Base-by-base conservation (phyloP, 441 rosid genomes). In the Populus hybrid region DNA sequence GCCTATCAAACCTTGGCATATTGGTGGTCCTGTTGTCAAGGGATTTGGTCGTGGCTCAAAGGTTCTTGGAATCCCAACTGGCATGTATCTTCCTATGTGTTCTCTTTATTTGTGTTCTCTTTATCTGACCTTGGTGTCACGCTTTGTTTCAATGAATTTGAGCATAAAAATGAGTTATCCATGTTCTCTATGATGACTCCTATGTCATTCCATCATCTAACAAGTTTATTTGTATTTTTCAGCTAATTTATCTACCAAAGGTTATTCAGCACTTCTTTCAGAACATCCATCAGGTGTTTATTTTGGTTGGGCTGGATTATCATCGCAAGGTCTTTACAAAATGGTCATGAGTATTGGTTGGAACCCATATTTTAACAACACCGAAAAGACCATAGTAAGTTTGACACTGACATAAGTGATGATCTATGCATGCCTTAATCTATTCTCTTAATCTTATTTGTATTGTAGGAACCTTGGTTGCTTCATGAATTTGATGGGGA, bases 21-120 rank as follows among this genome's bases (percentile, higher is more conserved):
- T 95, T 35, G 89, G 97, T 40, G 97, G 99, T 79, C 93, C 92
- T 35, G 97, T 95, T 75, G 76, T 91, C 74, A 92, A 92, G 84
- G 99, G 99, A 72, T 91, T 87, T 79, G 94, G 97, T 53, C 94
- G 99, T 73, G 97, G 98, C 86, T 95, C 98, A 79, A 93, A 91
- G 81, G 93, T 95, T 75, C 99, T 95, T 10, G 98, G 98, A 68
- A 91, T 95, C 83, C 97, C 98, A 42, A 91, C 97, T 76, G 97
- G 98, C 91, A 73, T n/a, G 42, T 1, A 65, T 30, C 34, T 69
- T 40, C 20, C 20, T 2, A 50, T 8, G 36, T 63, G 53, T 53
- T 36, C 28, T 5, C n/a, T 8, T 34, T 75, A 38, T 40, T 50
- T 46, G 38, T 18, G 23, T 0, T 0, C 0, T 40, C 50, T 40